Conservation (phyloP, 1,284 basidiomycete genomes). For the Cystobasidium pallidum region DNA sequence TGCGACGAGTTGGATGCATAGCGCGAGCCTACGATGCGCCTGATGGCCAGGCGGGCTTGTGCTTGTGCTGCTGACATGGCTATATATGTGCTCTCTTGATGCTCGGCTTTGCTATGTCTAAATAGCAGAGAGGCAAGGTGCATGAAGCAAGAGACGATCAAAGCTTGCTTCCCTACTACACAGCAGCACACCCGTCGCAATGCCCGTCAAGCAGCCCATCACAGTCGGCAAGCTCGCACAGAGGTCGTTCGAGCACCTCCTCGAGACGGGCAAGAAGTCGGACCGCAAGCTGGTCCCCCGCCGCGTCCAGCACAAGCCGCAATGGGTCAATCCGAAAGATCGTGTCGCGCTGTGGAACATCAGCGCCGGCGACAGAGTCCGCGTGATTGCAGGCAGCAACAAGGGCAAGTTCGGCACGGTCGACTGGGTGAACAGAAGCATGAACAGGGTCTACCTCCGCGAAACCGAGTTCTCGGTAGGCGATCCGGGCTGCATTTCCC, state of each 20-base stretch:
- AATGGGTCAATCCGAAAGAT: constrained; percentile 57
- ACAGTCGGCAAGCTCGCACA: constrained; percentile 48
- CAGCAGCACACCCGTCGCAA: not conserved
- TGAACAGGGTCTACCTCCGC: constrained; percentile 57
- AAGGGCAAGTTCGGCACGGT: constrained; percentile 53
- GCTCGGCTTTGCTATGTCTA: too few relatives aligned
- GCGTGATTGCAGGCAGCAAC: constrained; percentile 55
- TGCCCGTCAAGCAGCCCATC: constrained; percentile 24
- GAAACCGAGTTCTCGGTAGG: constrained; percentile 50
- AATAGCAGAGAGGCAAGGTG: not conserved
- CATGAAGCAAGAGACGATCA: constrained; percentile 1
- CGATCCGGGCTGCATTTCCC: not conserved
- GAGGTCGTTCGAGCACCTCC: constrained; percentile 56
- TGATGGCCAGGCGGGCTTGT: constrained; percentile 22
- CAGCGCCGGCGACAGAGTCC: constrained; percentile 56
- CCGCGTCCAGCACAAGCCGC: constrained; percentile 53
- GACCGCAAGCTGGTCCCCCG: constrained; percentile 53
- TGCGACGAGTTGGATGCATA: constrained; percentile 4
- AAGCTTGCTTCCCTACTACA: not conserved
- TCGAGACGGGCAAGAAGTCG: constrained; percentile 54
- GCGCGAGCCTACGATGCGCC: constrained; percentile 22
- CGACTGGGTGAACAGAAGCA: constrained; percentile 56
- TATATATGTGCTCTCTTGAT: too few relatives aligned
- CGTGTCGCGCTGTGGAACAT: constrained; percentile 58
- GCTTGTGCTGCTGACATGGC: constrained; percentile 7